Evolutionary conservation across 306 rosid genomes (phyloP), one percentile per base, ranked within the genome.

Genomic region (Lathyrus oleraceus): DNA sequence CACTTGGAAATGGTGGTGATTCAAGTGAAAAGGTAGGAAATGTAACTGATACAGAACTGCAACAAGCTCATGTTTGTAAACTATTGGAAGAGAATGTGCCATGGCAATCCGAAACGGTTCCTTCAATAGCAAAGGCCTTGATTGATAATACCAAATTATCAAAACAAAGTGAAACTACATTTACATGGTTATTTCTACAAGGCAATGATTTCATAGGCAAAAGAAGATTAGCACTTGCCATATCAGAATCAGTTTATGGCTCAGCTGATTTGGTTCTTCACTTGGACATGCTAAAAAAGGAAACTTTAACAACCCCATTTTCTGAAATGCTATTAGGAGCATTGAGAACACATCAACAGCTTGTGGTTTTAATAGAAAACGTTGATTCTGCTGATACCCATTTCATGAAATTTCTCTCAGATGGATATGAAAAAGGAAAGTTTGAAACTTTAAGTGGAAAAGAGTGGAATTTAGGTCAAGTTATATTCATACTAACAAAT

Each of bases 11-110:
- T 68, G 76, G 79, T 43, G 86, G 79, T 43, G 86, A 81, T 58
- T 85, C 92, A 38, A 80, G 69, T 64, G 69, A 64, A 77, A 45
- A 59, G 54, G 84, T 66, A 51, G 80, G 23, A 63, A 81, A 65
- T 71, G 76, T 64, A 65, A 70, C 64, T 71, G 89, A 84, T 81
- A 72, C 79, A 67, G 72, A 77, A 69, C 59, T 67, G 48, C 82
- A 58, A 73, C 76, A 77, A 81, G 91, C 82, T 81, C 90, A 82
- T 71, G 65, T 87, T 74, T 84, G 91, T 72, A 86, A 82, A 81
- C 61, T 83, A 30, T 81, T 95, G 86, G 87, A 81, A 82, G 97
- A 89, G 85, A 86, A 87, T 81, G 97, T 95, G 70, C 97, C 97
- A 45, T 95, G 99, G 99, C 97, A 89, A 69, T 86, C 93, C 35